These are phyloP conservation scores for Metschnikowia reukaufii DNA, from an alignment of 805 yeast species.

Conservation along the genomic window DNA sequence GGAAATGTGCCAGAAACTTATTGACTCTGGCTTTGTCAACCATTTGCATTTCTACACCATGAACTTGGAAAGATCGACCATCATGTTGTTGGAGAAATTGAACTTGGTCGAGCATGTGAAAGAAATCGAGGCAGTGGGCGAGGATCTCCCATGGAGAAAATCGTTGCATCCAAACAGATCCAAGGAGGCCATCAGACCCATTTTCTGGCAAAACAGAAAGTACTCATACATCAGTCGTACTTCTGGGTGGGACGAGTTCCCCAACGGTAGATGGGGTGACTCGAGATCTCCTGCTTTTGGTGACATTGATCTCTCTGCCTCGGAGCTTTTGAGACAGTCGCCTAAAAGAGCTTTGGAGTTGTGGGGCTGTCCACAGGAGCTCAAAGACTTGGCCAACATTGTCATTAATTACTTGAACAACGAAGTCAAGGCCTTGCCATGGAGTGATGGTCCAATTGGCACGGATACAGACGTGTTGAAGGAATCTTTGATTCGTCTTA, in stretches of 20 bases:
- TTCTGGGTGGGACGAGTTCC: conserved; percentile 95
- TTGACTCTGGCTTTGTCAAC: conserved; percentile 69
- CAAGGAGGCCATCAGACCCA: conserved; percentile 85
- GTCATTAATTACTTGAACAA: conserved; percentile 73
- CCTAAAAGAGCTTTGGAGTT: conserved; percentile 75
- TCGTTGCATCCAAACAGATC: conserved; percentile 78
- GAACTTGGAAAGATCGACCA: conserved; percentile 91
- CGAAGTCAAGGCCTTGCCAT: conserved; percentile 73
- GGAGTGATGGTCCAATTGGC: conserved; percentile 92
- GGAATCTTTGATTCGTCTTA: conserved; percentile 59
- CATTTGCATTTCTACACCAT: conserved; percentile 96
- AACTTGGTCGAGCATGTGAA: conserved; percentile 50
- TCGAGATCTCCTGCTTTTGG: conserved; percentile 97
- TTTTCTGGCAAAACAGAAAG: conserved; percentile 94
- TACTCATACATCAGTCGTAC: conserved; percentile 87
- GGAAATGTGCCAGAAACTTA: conserved; percentile 74
- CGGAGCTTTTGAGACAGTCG: conserved; percentile 78
- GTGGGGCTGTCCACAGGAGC: conserved; percentile 79
- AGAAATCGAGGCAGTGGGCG: conserved; percentile 40
- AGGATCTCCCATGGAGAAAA: conserved; percentile 82
- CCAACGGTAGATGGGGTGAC: conserved; percentile 99
- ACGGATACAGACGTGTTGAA: conserved; percentile 69
- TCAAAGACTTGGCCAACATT: conserved; percentile 60
- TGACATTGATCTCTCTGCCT: conserved; percentile 78
- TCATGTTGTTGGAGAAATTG: conserved; percentile 80